These are phyloP conservation scores for Fragaria vesca DNA, from an alignment of 306 rosid genomes.

Conservation along the genomic window DNA sequence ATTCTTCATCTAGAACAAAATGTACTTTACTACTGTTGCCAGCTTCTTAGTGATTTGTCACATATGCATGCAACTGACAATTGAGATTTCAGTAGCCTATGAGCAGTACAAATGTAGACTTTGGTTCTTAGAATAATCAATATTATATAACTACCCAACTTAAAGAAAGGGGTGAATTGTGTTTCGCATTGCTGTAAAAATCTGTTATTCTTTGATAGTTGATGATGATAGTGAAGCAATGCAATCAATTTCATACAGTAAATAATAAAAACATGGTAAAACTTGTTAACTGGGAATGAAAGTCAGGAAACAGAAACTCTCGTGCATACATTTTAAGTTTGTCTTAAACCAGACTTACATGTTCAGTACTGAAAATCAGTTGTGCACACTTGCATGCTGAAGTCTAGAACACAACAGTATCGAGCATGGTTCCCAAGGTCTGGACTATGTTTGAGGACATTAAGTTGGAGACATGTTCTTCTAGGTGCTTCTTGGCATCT, in stretches of 20 bases:
- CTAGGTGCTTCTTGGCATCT: slow-evolving; percentile 95
- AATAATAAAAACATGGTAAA: not conserved
- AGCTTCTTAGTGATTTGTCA: not conserved
- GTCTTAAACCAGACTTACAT: not conserved
- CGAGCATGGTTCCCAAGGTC: slow-evolving; percentile 92
- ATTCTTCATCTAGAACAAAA: too few relatives aligned
- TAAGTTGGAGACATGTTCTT: slow-evolving; percentile 88
- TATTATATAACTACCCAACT: not conserved
- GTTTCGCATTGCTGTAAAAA: not conserved
- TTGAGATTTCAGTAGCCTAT: not conserved
- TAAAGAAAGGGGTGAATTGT: not conserved
- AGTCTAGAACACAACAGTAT: slow-evolving; percentile 79
- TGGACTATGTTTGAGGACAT: slow-evolving; percentile 95
- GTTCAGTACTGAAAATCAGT: not conserved
- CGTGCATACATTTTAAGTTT: not conserved
- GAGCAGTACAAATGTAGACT: not conserved
- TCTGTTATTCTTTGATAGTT: not conserved
- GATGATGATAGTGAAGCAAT: not conserved
- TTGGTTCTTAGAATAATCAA: not conserved
- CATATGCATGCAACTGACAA: not conserved
- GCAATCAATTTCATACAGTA: not conserved
- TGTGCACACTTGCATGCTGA: not conserved
- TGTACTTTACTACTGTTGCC: not conserved
- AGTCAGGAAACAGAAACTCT: not conserved
- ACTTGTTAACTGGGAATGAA: not conserved